phyloP scores from a whole-genome alignment of 2,329 filamentous ascomycete species.

The Lasiodiplodia gonubiensis region DNA sequence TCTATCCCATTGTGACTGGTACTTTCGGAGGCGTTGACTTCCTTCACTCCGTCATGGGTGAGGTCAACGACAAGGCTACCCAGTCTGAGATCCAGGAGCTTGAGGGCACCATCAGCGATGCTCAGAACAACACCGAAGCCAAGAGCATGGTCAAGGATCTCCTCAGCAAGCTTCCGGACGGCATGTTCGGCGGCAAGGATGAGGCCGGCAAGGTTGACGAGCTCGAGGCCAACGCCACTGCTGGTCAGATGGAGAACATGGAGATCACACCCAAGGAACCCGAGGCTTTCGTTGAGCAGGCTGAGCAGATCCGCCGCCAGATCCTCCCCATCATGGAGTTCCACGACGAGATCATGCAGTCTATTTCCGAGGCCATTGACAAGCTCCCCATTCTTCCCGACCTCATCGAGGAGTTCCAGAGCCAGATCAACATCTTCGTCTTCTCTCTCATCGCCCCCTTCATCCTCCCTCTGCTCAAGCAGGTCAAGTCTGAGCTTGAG shows the following conservation, averaged over 20 bases:
- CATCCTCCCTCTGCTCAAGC: constrained; percentile 80
- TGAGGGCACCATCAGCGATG: constrained; percentile 75
- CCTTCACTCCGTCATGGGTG: constrained; percentile 80
- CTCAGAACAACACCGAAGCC: constrained; percentile 66
- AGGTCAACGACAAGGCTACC: constrained; percentile 84
- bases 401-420: constrained; percentile 82
- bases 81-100: constrained; percentile 91
- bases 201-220: constrained; percentile 78
- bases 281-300: constrained; percentile 81
- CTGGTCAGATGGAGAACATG: constrained; percentile 76
- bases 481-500: constrained; percentile 85
- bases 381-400: constrained; percentile 85
- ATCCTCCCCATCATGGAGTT: constrained; percentile 90
- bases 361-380: constrained; percentile 77
- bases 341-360: constrained; percentile 86
- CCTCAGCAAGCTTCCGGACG: constrained; percentile 79
- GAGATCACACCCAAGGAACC: constrained; percentile 77
- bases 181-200: constrained; percentile 73
- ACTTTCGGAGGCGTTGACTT: constrained; percentile 97
- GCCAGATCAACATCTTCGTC: constrained; percentile 86
- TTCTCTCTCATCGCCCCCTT: constrained; percentile 92
- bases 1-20: constrained; percentile 86
- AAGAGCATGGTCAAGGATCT: constrained; percentile 79
- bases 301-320: constrained; percentile 74
- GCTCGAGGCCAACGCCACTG: constrained; percentile 75